phyloP scores from a whole-genome alignment of 495 filamentous ascomycete species.

The Neurospora sublineolata region DNA sequence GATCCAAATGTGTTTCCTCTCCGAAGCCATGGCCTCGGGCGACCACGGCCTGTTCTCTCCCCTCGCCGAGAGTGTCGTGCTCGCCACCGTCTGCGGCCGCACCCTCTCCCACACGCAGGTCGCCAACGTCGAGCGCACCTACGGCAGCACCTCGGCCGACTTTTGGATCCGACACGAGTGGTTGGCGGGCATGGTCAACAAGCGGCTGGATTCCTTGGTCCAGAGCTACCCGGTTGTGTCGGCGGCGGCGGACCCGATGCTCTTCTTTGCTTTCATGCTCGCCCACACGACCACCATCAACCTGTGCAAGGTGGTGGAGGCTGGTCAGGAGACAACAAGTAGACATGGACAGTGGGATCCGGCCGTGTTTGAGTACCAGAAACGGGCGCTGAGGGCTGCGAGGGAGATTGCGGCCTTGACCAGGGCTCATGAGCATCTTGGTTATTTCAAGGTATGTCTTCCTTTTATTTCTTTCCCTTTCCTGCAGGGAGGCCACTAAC shows the following conservation, averaged over 20 bases:
- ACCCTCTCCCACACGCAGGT: slow-evolving; percentile 34
- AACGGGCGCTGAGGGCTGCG: slow-evolving; percentile 26
- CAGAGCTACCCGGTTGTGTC: slow-evolving; percentile 22
- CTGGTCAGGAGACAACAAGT: not conserved
- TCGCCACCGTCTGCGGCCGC: slow-evolving; percentile 38
- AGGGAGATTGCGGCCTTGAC: slow-evolving; percentile 29
- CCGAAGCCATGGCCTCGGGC: slow-evolving; percentile 29
- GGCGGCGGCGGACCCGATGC: slow-evolving; percentile 34
- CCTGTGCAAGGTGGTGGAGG: slow-evolving; percentile 25
- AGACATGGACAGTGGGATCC: not conserved
- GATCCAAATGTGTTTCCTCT: slow-evolving; percentile 29
- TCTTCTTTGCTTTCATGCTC: slow-evolving; percentile 31
- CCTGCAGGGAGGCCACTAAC: not conserved
- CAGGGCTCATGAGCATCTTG: slow-evolving; percentile 30
- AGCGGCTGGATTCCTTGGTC: slow-evolving; percentile 24
- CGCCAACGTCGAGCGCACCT: slow-evolving; percentile 15
- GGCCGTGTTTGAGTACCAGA: slow-evolving; percentile 20
- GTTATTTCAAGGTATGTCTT: slow-evolving; percentile 30
- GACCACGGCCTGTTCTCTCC: slow-evolving; percentile 27
- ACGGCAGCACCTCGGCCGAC: slow-evolving; percentile 13
- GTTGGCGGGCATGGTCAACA: slow-evolving; percentile 32
- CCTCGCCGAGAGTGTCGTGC: slow-evolving; percentile 36
- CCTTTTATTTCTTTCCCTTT: not conserved
- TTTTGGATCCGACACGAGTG: slow-evolving; percentile 40
- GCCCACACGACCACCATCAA: slow-evolving; percentile 35